phyloP scores from a whole-genome alignment of 257 asterid genomes.

The Solanum appendiculatum region DNA sequence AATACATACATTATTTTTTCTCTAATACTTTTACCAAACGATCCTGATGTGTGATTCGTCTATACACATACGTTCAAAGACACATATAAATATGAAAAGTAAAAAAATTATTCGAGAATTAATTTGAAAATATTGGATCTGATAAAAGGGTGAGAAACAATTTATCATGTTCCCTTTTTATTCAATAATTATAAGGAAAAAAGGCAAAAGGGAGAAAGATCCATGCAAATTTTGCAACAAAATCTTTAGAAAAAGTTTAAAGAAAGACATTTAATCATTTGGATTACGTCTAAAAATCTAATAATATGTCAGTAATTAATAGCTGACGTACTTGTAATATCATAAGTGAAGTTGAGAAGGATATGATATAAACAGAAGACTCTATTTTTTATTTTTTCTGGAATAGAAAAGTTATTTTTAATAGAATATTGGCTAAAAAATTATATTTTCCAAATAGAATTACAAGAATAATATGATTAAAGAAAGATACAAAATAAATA shows the following conservation, averaged over 20 bases:
- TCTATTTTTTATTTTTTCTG: too few relatives aligned
- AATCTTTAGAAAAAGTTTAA: background rate
- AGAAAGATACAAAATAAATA: background rate
- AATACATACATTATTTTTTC: too few relatives aligned
- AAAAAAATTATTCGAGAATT: background rate
- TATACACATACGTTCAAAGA: background rate
- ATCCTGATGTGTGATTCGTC: background rate
- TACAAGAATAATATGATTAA: background rate
- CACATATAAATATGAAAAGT: background rate
- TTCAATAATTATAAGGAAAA: background rate
- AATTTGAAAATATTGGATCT: background rate
- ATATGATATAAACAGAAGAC: too few relatives aligned
- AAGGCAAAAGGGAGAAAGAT: background rate
- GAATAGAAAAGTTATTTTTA: background rate
- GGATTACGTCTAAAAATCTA: background rate
- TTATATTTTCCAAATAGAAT: too few relatives aligned
- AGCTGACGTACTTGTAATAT: background rate
- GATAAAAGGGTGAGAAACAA: background rate
- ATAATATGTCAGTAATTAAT: background rate
- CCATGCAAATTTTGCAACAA: background rate
- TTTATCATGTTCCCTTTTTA: background rate
- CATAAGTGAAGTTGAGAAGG: fast-evolving
- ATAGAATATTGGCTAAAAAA: background rate
- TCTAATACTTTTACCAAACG: too few relatives aligned
- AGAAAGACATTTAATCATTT: background rate